Base-by-base conservation (phyloP, 805 yeast species). In the Sugiyamaella americana region DNA sequence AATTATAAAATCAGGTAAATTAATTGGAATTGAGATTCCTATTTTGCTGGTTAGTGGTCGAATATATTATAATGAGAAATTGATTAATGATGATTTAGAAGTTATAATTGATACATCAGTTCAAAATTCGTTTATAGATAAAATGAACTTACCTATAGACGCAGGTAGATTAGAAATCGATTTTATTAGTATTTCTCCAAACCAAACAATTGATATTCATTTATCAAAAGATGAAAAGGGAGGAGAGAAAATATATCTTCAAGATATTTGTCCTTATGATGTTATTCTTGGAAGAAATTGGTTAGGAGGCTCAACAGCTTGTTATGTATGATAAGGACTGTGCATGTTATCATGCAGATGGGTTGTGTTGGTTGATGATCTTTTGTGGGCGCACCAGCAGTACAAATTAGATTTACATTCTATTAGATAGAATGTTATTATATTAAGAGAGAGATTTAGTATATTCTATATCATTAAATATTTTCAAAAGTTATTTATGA, bases 261-360 rank as follows among this genome's bases (percentile, higher is more conserved):
- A 40, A 6, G 52, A 49, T 36, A 41, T 49, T 17, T 35, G 40
- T 13, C 52, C 52, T 11, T 49, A 34, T n/a, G 47, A 47, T n/a
- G 46, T 50, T 23, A 47, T 49, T 23, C 37, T 49, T 22, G 52
- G 52, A 2, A 24, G 36, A 6, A 45, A 45, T 41, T 48, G 51
- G 51, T 26, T 45, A 8, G 21, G n/a, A n/a, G n/a, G n/a, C n/a
- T n/a, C n/a, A n/a, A n/a, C n/a, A n/a, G n/a, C n/a, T n/a, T n/a
- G n/a, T n/a, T n/a, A n/a, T n/a, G n/a, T n/a, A n/a, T n/a, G n/a
- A n/a, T n/a, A n/a, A n/a, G n/a, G n/a, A n/a, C n/a, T n/a, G n/a
- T n/a, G n/a, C n/a, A n/a, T n/a, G n/a, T n/a, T n/a, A n/a, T n/a
- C n/a, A n/a, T n/a, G n/a, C n/a, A n/a, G n/a, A n/a, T n/a, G n/a